These are phyloP conservation scores for Panaeolus papilionaceus DNA, from an alignment of 768 basidiomycete species.

Conservation along the genomic window DNA sequence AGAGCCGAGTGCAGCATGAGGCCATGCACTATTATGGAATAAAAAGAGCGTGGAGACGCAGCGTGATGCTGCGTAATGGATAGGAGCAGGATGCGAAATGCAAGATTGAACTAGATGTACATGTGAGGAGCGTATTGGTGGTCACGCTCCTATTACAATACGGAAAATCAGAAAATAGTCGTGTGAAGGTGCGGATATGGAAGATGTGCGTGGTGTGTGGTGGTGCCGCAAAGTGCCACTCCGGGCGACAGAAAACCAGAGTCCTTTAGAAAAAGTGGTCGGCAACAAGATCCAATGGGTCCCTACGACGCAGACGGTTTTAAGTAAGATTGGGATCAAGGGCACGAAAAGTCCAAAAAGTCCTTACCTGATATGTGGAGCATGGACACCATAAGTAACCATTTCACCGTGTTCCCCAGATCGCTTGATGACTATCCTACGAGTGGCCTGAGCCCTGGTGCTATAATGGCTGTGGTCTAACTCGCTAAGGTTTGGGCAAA, in stretches of 20 bases:
- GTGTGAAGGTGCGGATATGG: background rate
- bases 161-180: background rate
- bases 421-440: constrained; percentile 46
- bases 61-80: background rate
- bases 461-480: constrained; percentile 48
- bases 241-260: constrained; percentile 20
- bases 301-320: constrained; percentile 20
- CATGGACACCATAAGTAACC: constrained; percentile 40
- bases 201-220: constrained; percentile 2
- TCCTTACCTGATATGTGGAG: constrained; percentile 37
- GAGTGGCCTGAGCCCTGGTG: constrained; percentile 38
- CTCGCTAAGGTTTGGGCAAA: constrained; percentile 47
- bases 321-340: background rate
- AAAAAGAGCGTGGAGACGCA: constrained; percentile 10
- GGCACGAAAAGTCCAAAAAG: background rate
- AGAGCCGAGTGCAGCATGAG: background rate
- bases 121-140: constrained; percentile 6
- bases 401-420: constrained; percentile 35
- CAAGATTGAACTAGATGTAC: background rate
- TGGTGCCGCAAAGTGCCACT: constrained; percentile 24
- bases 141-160: constrained; percentile 3
- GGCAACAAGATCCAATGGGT: constrained; percentile 28
- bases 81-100: background rate
- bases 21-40: constrained; percentile 4
- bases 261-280: background rate